Evolutionary conservation across 2,329 filamentous ascomycete genomes (phyloP), one percentile per base, ranked within the genome.

Genomic region (Neonectria punicea): DNA sequence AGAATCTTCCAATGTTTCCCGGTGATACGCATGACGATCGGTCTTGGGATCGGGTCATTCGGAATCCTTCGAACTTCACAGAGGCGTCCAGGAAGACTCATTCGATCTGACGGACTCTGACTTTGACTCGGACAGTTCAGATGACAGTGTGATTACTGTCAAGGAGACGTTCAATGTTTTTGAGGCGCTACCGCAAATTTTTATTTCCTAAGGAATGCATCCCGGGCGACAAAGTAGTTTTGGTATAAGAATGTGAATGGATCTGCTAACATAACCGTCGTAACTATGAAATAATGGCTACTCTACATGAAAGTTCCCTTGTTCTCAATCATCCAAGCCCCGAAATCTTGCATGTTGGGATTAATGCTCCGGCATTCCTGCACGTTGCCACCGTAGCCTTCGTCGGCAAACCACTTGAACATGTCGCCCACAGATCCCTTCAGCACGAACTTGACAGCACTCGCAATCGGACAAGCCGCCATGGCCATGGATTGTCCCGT

Each of bases 331-430:
- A 66, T 20, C 69, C 69, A 71, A 20, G 43, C 30, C 2, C 55
- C 44, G 3, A 66, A 69, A 22, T 62, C 56, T 20, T 67, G 59
- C 44, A 71, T 61, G 1, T 39, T 32, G 1, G 61, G 65, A 8
- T 71, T 55, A 8, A 53, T 20, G 1, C 3, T 22, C 4, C 59
- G 60, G 7, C 61, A 67, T 10, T 57, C 58, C 10, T 61, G 56
- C 10, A 70, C 59, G 36, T 63, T 34, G 1, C 63, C 69, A 20
- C 69, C 67, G 4, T 71, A 71, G 4, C 69, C 69, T n/a, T 71
- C 46, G 41, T 65, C 60, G 2, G 13, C 53, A 16, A 70, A 71
- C 61, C 61, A 70, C 13, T 53, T 46, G 44, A 70, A 70, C 68
- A 71, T 69, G 10, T 65, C 61, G 2, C 66, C 66, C 8, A 65